Percentiles rank a stretch among this genome's conserved stretches.
Conservation (phyloP, 1,139 yeast species). For the Pichia sp. region DNA sequence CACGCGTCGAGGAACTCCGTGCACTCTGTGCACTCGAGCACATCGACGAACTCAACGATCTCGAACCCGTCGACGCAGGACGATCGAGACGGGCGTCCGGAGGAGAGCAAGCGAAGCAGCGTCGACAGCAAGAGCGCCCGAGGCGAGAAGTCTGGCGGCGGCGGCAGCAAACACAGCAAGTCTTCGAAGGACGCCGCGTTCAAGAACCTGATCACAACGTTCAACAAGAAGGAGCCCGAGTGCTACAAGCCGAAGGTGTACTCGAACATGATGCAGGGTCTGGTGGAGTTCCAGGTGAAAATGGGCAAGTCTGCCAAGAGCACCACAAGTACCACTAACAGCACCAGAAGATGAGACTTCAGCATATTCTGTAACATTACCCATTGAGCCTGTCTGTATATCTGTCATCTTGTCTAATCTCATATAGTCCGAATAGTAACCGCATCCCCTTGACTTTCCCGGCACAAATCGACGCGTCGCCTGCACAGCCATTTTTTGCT, state of each 20-base stretch:
- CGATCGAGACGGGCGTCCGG: background rate
- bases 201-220: conserved; percentile 28
- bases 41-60: conserved; percentile 11
- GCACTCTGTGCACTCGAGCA: conserved; percentile 2
- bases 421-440: too few species aligned
- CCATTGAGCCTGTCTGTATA: too few species aligned
- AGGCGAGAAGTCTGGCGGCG: background rate
- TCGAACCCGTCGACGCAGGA: conserved; percentile 4
- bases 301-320: conserved; percentile 8
- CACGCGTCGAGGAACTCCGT: conserved; percentile 5
- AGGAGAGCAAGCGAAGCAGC: too few species aligned
- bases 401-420: too few species aligned
- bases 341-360: too few species aligned
- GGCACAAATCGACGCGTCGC: too few species aligned
- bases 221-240: conserved; percentile 26
- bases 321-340: too few species aligned
- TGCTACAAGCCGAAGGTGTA: conserved; percentile 29
- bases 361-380: too few species aligned
- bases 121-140: too few species aligned
- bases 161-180: background rate
- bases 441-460: too few species aligned
- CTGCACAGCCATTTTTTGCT: too few species aligned
- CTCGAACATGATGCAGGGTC: conserved; percentile 28
- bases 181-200: conserved; percentile 5
- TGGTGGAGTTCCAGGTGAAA: conserved; percentile 31